Evolutionary conservation across 768 basidiomycete genomes (phyloP), one percentile per base, ranked within the genome.

Genomic region (Lyophyllum shimeji): DNA sequence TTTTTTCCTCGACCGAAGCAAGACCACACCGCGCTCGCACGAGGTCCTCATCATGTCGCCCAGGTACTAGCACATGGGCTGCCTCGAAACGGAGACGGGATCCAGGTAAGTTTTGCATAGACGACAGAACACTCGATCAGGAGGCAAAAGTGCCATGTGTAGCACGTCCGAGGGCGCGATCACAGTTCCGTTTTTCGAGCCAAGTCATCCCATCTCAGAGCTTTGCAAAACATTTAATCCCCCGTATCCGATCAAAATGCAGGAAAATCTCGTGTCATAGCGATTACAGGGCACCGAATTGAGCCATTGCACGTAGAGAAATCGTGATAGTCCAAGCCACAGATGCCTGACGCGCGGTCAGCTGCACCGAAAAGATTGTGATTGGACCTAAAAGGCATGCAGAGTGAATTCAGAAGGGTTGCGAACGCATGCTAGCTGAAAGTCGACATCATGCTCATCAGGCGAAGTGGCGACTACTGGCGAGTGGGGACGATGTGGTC

Each of bases 21-120:
- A 20, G 27, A 23, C 31, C 39, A 59, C 52, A 34, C 25, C 25
- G 40, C 8, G 34, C 21, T 33, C 12, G 45, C 63, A 60, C 39
- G 55, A 60, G 58, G 57, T 56, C 53, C 54, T 33, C 46, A 53
- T 42, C 52, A 46, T 53, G 48, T 58, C 50, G 44, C 44, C 48
- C 39, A 45, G 25, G 24, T 50, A 25, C 9, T 23, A 59, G 60
- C 59, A 61, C 60, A 63, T 63, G 64, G 61, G 33, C 27, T 44
- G 4, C 24, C 17, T 27, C n/a, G 9, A 47, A 49, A 31, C 48
- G 29, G 44, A 50, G 55, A 40, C 52, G 15, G 33, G 52, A 40
- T 29, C 25, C 24, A 34, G 39, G 34, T 39, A 40, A 20, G 52
- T 34, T 34, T 24, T 15, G 48, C 15, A 27, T 12, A 43, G 44